phyloP scores from a whole-genome alignment of 352 stramenopile genomes.

The Phytophthora pistaciae region DNA sequence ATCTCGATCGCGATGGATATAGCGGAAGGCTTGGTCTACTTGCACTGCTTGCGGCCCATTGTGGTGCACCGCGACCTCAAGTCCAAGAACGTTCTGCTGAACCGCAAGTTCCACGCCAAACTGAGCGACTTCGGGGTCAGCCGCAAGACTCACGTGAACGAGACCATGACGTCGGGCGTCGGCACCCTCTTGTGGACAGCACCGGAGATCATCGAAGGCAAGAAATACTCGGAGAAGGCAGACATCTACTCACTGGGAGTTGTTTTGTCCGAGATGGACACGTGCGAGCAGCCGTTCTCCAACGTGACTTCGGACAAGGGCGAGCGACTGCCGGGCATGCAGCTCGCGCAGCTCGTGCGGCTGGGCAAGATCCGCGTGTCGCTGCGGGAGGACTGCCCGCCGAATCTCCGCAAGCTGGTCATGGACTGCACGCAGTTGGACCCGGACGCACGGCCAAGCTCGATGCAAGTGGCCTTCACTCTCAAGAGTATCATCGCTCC shows the following conservation, averaged over 20 bases:
- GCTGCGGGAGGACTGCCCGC: conserved; percentile 69
- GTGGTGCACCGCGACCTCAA: conserved; percentile 66
- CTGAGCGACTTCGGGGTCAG: conserved; percentile 91
- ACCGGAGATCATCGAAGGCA: conserved; percentile 89
- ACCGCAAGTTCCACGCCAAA: conserved; percentile 71
- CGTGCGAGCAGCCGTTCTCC: conserved; percentile 65
- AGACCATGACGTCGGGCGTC: conserved; percentile 82
- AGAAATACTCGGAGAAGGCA: conserved; percentile 88
- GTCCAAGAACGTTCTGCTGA: conserved; percentile 58
- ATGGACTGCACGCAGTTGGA: conserved; percentile 74
- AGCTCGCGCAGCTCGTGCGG: conserved; percentile 71
- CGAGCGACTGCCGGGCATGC: conserved; percentile 72
- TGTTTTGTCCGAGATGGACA: conserved; percentile 85
- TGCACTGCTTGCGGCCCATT: conserved; percentile 76
- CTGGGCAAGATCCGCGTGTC: conserved; percentile 60
- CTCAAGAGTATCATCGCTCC: conserved; percentile 81
- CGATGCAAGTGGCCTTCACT: conserved; percentile 78
- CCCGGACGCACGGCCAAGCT: conserved; percentile 64
- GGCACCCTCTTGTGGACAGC: conserved; percentile 88
- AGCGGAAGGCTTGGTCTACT: conserved; percentile 84
- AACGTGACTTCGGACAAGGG: conserved; percentile 54
- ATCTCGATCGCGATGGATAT: conserved; percentile 87
- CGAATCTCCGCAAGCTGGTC: conserved; percentile 56
- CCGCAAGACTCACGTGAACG: conserved; percentile 72
- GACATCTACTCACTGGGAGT: conserved; percentile 92